A percentile compares a stretch with the other conserved stretches of the same genome.
phyloP scores from a whole-genome alignment of 768 basidiomycete genomes.

The Polyporus arcularius region DNA sequence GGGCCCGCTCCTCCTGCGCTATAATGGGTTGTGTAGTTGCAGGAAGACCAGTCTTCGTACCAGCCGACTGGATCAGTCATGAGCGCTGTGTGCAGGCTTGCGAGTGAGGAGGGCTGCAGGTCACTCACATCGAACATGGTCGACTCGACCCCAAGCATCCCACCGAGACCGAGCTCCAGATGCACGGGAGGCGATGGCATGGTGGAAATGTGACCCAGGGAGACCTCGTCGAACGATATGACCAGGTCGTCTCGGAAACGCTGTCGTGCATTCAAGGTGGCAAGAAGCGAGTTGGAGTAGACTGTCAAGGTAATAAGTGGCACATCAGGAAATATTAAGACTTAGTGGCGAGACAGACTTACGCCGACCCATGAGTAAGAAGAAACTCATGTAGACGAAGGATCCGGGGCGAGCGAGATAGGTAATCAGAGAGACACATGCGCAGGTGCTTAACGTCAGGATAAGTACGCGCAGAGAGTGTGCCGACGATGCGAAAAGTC shows the following conservation, averaged over 20 bases:
- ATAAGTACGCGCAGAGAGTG: no score
- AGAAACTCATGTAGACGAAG: not conserved
- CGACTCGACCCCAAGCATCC: no score
- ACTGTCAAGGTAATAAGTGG: not conserved
- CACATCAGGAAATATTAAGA: not conserved
- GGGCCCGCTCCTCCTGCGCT: no score
- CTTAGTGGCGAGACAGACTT: not conserved
- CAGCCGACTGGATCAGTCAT: no score
- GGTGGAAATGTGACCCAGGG: not conserved
- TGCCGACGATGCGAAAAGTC: no score
- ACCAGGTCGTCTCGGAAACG: not conserved
- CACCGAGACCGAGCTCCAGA: no score
- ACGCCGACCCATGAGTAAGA: not conserved
- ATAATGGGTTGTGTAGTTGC: no score
- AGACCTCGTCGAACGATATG: not conserved
- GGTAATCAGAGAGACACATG: not conserved
- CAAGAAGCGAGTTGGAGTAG: slow-evolving; percentile 5
- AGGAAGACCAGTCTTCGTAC: no score
- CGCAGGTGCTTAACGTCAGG: not conserved
- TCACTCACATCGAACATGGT: no score
- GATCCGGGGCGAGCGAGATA: not conserved
- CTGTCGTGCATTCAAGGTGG: slow-evolving; percentile 3
- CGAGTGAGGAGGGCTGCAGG: no score
- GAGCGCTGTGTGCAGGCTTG: no score
- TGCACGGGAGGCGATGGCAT: not conserved